Percentiles rank a stretch among this genome's conserved stretches.
phyloP scores from a whole-genome alignment of 305 asterid species.

The Fraxinus nigra region DNA sequence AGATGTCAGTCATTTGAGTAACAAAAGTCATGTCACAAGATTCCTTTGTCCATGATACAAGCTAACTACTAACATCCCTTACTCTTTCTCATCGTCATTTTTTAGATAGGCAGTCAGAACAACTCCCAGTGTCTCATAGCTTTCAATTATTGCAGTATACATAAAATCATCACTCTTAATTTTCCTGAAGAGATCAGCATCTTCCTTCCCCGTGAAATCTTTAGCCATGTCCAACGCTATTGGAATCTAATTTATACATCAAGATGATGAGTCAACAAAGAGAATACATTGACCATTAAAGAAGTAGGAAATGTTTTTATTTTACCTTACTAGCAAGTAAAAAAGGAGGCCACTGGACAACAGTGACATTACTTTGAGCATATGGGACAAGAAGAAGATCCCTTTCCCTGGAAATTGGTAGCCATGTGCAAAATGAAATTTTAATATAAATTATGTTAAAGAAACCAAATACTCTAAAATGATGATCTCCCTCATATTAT shows the following conservation, averaged over 20 bases:
- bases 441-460: constrained; percentile 7
- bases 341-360: constrained; percentile 99
- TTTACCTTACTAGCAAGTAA: constrained; percentile 97
- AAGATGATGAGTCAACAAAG: constrained; percentile 30
- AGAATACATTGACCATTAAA: constrained; percentile 19
- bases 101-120: constrained; percentile 62
- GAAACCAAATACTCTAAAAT: background rate
- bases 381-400: constrained; percentile 94
- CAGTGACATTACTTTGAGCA: constrained; percentile 75
- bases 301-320: constrained; percentile 18
- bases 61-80: constrained; percentile 37
- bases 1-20: constrained; percentile 8
- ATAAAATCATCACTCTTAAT: constrained; percentile 79
- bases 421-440: constrained; percentile 22
- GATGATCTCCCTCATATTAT: background rate
- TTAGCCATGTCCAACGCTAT: constrained; percentile 98
- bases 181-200: constrained; percentile 84
- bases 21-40: constrained; percentile 5
- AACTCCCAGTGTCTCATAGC: constrained; percentile 75
- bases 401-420: constrained; percentile 65
- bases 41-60: constrained; percentile 5
- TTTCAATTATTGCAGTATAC: constrained; percentile 82
- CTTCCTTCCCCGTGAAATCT: constrained; percentile 81
- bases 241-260: constrained; percentile 65
- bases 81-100: constrained; percentile 63